Base-by-base conservation (phyloP, 169 alveolate species). In the Amoebophrya sp. region DNA sequence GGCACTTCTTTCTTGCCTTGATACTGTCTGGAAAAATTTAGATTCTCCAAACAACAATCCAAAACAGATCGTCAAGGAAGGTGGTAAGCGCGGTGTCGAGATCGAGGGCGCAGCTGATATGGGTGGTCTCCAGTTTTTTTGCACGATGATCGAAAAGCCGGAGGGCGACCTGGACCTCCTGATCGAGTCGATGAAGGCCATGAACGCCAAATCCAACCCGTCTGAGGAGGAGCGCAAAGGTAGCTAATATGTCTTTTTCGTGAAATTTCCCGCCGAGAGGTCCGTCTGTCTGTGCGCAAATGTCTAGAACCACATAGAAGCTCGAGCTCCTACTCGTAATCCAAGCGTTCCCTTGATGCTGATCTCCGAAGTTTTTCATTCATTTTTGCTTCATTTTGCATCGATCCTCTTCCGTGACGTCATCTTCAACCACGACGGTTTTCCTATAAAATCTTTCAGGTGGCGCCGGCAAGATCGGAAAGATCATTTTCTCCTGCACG, bases 21-120 rank as follows among this genome's bases (percentile, higher is more conserved):
- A n/a, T n/a, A n/a, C n/a, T n/a, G n/a, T n/a, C n/a, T n/a, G n/a
- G n/a, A n/a, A n/a, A n/a, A n/a, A n/a, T n/a, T n/a, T n/a, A n/a
- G n/a, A n/a, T n/a, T n/a, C n/a, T n/a, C n/a, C n/a, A n/a, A n/a
- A n/a, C n/a, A n/a, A n/a, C n/a, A n/a, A n/a, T n/a, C n/a, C n/a
- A 47, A 47, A 47, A 47, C 90, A 92, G 94, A 92, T 92, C 77
- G 0, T 90, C 89, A 92, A 92, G 92, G 94, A 92, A 40, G 94
- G 94, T 32, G 94, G 94, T 91, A 92, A 92, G 92, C 94, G 94
- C 0, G 94, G 94, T 35, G 94, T 92, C 39, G 94, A 92, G 89
- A 92, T 92, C 47, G 94, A 92, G 83, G 94, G 94, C 10, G 94
- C 94, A 0, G 94, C 94, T 0, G 94, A 92, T 77, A 92, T 92